Evolutionary conservation across 2,329 filamentous ascomycete genomes (phyloP), one percentile per base, ranked within the genome.

Genomic region (Ophiostoma sp.): DNA sequence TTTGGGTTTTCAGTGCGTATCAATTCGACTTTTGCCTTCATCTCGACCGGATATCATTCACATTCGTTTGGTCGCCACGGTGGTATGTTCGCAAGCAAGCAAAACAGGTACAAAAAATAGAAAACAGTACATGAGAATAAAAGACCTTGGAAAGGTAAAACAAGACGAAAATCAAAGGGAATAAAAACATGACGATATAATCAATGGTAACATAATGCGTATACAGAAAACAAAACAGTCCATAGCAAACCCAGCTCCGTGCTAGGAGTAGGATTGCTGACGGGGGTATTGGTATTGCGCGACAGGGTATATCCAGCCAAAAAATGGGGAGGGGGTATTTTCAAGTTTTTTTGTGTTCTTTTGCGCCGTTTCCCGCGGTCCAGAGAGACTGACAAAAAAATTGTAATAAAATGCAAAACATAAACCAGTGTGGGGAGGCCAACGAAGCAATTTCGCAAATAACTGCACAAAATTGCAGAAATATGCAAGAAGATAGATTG

Each of bases 231-330:
- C 39, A 71, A 60, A 66, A 23, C 52, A 68, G 48, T 73, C 71
- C 70, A 71, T 68, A 65, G 69, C 67, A 71, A 70, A 68, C 71
- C 62, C 67, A 67, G 66, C 33, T 68, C 72, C 67, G 69, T 6
- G 71, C 8, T 41, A 41, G 23, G n/a, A 67, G 27, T 15, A 44
- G 39, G 41, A 4, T 1, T 44, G 65, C 23, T 31, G 23, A 41
- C 23, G 65, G 36, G 70, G 67, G 65, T 72, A 69, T 71, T 67
- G 71, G 71, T 84, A 86, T 85, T 80, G 66, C 83, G 82, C 85
- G 83, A 85, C 83, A 86, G 84, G 85, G 85, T 87, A 87, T 87
- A 87, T 87, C 84, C 85, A 87, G 85, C 84, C 83, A 78, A 78
- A 77, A 77, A 76, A 17, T 10, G 36, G 44, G 52, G 11, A n/a